phyloP scores from a whole-genome alignment of 495 filamentous ascomycete species.

The Jackrogersella multiformis region DNA sequence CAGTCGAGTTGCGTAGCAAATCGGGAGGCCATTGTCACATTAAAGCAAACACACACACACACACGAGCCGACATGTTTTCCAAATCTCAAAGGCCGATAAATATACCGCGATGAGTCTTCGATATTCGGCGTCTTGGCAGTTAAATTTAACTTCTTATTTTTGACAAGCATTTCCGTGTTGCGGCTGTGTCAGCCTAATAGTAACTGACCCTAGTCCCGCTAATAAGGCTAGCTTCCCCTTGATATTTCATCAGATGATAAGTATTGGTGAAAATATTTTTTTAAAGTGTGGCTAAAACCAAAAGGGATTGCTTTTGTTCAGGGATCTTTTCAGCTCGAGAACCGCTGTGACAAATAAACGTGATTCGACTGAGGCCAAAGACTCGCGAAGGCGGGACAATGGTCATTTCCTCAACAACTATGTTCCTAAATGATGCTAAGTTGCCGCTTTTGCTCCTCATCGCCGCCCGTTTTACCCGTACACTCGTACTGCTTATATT shows the following conservation, averaged over 20 bases:
- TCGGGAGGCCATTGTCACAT: not conserved
- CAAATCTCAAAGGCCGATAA: too few relatives aligned
- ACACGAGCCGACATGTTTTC: not conserved
- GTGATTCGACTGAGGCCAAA: slow-evolving; percentile 1
- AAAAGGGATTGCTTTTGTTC: not conserved
- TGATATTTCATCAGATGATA: slow-evolving; percentile 10
- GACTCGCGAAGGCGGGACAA: not conserved
- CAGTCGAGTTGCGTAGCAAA: not conserved
- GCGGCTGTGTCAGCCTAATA: slow-evolving; percentile 26
- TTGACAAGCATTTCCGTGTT: not conserved
- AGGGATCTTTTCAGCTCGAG: slow-evolving; percentile 30
- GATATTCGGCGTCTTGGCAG: slow-evolving; percentile 21
- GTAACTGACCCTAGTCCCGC: slow-evolving; percentile 21
- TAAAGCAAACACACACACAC: not conserved
- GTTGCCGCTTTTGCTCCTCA: not conserved
- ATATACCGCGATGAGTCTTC: slow-evolving; percentile 2
- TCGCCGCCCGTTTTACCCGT: not conserved
- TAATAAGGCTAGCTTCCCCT: slow-evolving; percentile 27
- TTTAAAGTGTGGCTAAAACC: not conserved
- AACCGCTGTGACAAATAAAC: slow-evolving; percentile 21
- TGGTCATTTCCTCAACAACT: not conserved
- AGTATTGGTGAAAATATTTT: slow-evolving; percentile 16
- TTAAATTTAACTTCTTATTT: slow-evolving; percentile 12
- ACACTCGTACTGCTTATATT: not conserved
- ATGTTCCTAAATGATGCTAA: not conserved